phyloP scores from a whole-genome alignment of 1,139 yeast genomes.

The Diutina ranongensis region DNA sequence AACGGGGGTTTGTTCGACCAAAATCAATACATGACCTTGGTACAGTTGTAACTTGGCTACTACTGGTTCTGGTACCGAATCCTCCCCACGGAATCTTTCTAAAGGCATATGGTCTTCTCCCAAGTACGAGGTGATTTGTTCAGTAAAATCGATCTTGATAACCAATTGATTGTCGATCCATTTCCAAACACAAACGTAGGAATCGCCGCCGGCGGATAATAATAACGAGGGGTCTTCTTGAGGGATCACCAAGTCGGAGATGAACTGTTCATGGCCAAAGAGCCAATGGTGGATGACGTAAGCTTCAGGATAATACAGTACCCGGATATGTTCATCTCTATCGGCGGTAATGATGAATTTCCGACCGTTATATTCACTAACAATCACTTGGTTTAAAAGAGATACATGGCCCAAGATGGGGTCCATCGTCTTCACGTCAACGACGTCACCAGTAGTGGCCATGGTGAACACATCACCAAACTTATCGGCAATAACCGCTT shows the following conservation, averaged over 20 bases:
- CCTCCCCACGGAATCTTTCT: conserved; percentile 48
- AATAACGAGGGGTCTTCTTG: conserved; percentile 34
- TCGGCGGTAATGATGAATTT: conserved; percentile 70
- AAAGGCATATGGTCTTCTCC: conserved; percentile 56
- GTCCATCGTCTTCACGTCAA: conserved; percentile 30
- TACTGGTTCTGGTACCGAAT: conserved; percentile 39
- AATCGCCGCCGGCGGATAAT: conserved; percentile 89
- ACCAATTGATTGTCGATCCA: conserved; percentile 46
- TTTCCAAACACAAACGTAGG: conserved; percentile 64
- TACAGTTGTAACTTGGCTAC: conserved; percentile 35
- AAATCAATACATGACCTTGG: conserved; percentile 23
- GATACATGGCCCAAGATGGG: conserved; percentile 95
- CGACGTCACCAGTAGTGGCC: conserved; percentile 21
- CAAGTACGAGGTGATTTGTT: conserved; percentile 36
- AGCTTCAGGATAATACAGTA: conserved; percentile 74
- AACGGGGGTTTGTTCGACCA: conserved; percentile 48
- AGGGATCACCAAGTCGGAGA: conserved; percentile 51
- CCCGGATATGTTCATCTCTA: conserved; percentile 90
- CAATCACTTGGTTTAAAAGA: conserved; percentile 68
- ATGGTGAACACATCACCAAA: conserved; percentile 82
- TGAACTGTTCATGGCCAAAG: conserved; percentile 80
- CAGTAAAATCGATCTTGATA: conserved; percentile 37
- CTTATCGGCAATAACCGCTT: conserved; percentile 78
- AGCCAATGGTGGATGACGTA: conserved; percentile 72
- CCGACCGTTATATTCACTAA: conserved; percentile 32